phyloP scores from a whole-genome alignment of 805 yeast species.

The Wickerhamomyces queroliae region DNA sequence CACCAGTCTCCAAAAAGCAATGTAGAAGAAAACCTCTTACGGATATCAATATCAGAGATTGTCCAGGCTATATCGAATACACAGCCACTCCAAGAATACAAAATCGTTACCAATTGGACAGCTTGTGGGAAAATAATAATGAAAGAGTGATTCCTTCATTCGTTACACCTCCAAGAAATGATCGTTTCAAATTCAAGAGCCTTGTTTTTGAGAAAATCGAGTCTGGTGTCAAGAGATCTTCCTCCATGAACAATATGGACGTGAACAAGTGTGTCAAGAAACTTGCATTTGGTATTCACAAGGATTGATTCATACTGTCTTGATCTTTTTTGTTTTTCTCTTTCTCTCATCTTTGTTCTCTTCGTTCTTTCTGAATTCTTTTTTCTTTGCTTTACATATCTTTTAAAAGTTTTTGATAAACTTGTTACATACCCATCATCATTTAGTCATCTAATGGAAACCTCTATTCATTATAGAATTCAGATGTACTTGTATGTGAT shows the following conservation, averaged over 20 bases:
- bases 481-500: no score
- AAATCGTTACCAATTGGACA: conserved; percentile 7
- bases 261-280: conserved; percentile 19
- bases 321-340: not conserved
- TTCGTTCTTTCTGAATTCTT: not conserved
- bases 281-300: conserved; percentile 19
- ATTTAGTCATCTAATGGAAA: no score
- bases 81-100: not conserved
- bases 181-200: conserved; percentile 15
- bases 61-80: conserved; percentile 14
- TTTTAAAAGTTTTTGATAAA: not conserved
- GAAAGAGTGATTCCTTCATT: conserved; percentile 13
- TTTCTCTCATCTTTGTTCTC: not conserved
- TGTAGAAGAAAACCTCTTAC: conserved; percentile 4
- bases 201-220: conserved; percentile 6
- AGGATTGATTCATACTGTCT: conserved; percentile 4
- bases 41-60: conserved; percentile 14
- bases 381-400: not conserved
- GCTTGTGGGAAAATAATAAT: conserved; percentile 12
- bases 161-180: conserved; percentile 21
- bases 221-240: conserved; percentile 17
- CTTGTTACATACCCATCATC: not conserved
- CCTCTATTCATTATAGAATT: no score
- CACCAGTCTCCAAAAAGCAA: not conserved
- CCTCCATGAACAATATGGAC: conserved; percentile 11